These are phyloP conservation scores for Metarhizium anisopliae DNA, from an alignment of 2,329 filamentous ascomycete genomes.

Conservation along the genomic window DNA sequence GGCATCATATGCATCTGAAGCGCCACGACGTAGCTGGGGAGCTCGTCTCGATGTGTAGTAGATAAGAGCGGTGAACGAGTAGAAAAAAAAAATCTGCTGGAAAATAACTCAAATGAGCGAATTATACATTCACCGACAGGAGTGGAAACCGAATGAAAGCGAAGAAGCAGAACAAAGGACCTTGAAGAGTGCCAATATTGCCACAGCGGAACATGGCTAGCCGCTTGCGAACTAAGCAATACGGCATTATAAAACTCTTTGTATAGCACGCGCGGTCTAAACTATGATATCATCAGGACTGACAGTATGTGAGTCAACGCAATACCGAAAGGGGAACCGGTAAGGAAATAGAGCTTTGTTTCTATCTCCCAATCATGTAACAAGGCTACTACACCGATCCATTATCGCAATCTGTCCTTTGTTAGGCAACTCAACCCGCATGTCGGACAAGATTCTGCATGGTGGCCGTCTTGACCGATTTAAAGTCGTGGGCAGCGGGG, in stretches of 20 bases:
- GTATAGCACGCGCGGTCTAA: too few species aligned
- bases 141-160: neutral
- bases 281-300: neutral
- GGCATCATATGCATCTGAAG: neutral
- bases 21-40: neutral
- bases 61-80: slow-evolving; percentile 1
- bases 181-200: neutral
- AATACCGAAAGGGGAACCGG: neutral
- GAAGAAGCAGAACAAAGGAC: neutral
- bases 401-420: neutral
- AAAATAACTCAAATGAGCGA: neutral
- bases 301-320: neutral
- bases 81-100: neutral
- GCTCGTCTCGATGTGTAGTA: neutral
- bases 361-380: neutral
- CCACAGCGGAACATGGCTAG: neutral
- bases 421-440: neutral
- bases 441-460: slow-evolving; percentile 1
- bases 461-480: neutral
- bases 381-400: neutral
- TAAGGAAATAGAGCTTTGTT: neutral
- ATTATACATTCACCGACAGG: neutral
- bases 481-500: neutral
- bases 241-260: too few species aligned
- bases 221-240: neutral